These are phyloP conservation scores for Aspergillus panamensis DNA, from an alignment of 495 filamentous ascomycete genomes.

Conservation along the genomic window DNA sequence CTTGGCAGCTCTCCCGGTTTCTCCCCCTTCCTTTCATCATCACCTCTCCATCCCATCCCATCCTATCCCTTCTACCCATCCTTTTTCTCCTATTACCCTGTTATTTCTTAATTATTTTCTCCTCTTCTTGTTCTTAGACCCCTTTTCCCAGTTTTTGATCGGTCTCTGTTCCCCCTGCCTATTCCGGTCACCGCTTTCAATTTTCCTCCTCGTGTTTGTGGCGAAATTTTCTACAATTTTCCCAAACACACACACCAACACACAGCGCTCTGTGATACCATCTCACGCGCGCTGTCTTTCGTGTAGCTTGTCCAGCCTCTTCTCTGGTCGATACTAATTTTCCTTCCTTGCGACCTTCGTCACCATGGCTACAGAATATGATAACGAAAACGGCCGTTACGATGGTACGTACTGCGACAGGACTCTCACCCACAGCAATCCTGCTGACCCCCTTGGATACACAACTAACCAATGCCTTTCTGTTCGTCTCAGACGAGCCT, in stretches of 20 bases:
- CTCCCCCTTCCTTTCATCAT: slow-evolving; percentile 30
- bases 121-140: not conserved
- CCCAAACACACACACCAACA: not conserved
- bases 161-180: slow-evolving; percentile 6
- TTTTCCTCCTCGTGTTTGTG: slow-evolving; percentile 10
- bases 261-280: slow-evolving; percentile 7
- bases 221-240: slow-evolving; percentile 16
- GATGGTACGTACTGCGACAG: slow-evolving; percentile 60
- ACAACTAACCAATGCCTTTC: slow-evolving; percentile 23
- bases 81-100: slow-evolving; percentile 8
- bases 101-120: slow-evolving; percentile 10
- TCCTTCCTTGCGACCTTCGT: slow-evolving; percentile 20
- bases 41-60: slow-evolving; percentile 19
- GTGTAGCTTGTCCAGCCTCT: slow-evolving; percentile 13
- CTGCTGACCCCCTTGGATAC: slow-evolving; percentile 21
- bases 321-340: slow-evolving; percentile 5
- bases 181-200: slow-evolving; percentile 3
- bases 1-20: slow-evolving; percentile 10
- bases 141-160: slow-evolving; percentile 2
- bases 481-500: slow-evolving; percentile 59
- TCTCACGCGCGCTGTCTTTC: slow-evolving; percentile 17
- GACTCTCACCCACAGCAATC: not conserved
- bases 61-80: slow-evolving; percentile 14
- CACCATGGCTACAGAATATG: slow-evolving; percentile 72
- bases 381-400: slow-evolving; percentile 80